Evolutionary conservation across 352 stramenopile genomes (phyloP).

Genomic region (Phytophthora chlamydospora): DNA sequence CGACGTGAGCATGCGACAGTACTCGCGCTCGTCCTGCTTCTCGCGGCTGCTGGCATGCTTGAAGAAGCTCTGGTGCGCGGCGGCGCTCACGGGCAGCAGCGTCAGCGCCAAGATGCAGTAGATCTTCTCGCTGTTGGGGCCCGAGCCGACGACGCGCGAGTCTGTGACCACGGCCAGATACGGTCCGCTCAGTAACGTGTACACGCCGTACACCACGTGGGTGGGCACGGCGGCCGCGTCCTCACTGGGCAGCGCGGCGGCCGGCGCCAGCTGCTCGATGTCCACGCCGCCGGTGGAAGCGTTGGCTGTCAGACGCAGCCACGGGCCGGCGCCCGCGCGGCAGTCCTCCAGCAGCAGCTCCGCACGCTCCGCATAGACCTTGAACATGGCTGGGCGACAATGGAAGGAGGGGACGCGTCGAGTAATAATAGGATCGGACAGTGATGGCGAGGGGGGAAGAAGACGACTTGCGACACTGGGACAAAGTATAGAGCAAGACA

Average conservation of each 20-base stretch:
- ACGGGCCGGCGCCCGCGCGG: constrained; percentile 63
- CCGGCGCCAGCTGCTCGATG: constrained; percentile 28
- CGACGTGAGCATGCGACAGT: constrained; percentile 63
- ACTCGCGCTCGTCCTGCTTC: constrained; percentile 65
- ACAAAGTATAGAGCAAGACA: too few relatives aligned
- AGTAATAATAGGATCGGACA: not conserved
- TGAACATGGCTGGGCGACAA: constrained; percentile 58
- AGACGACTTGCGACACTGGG: too few relatives aligned
- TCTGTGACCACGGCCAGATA: constrained; percentile 80
- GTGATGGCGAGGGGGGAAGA: constrained; percentile 8
- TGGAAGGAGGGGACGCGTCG: not conserved
- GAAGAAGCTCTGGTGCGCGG: constrained; percentile 59
- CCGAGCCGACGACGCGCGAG: constrained; percentile 64
- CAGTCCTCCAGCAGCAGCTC: constrained; percentile 86
- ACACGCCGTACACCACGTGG: constrained; percentile 80
- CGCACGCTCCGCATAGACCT: constrained; percentile 69
- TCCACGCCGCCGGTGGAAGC: constrained; percentile 30
- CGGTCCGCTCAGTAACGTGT: constrained; percentile 63
- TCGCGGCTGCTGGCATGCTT: constrained; percentile 48
- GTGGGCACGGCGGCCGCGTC: constrained; percentile 66
- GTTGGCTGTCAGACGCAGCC: constrained; percentile 54
- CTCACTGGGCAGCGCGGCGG: constrained; percentile 32
- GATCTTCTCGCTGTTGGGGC: constrained; percentile 64
- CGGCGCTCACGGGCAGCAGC: constrained; percentile 61
- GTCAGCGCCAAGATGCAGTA: constrained; percentile 61